Percentiles rank a stretch among this genome's conserved stretches.
phyloP scores from a whole-genome alignment of 441 rosid species.

The Populus tomentosa region DNA sequence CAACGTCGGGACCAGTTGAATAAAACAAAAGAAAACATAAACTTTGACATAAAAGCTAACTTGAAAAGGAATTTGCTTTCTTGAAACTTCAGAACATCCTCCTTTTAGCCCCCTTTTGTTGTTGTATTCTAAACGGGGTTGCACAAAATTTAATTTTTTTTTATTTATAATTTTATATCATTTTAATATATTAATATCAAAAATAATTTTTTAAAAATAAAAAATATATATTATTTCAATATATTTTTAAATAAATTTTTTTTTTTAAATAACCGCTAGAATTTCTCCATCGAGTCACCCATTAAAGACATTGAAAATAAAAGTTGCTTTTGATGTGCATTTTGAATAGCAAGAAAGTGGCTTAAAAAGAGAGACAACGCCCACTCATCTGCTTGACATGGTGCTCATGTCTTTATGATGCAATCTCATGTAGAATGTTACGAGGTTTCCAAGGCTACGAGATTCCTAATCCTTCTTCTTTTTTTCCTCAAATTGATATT shows the following conservation, averaged over 20 bases:
- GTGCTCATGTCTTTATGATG: background rate
- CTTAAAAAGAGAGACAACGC: background rate
- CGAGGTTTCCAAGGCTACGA: background rate
- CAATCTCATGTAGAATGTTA: background rate
- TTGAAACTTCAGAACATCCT: background rate
- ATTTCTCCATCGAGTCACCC: too few species aligned
- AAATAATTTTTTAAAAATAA: too few species aligned
- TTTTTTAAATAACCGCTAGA: fast-evolving
- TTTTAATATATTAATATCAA: too few species aligned
- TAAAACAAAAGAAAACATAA: background rate
- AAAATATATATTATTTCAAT: too few species aligned
- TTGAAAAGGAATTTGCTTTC: background rate
- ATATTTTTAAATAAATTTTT: too few species aligned
- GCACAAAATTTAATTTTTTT: too few species aligned
- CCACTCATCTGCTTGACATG: background rate
- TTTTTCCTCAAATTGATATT: background rate
- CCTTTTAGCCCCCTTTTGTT: too few species aligned
- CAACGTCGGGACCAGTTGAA: background rate
- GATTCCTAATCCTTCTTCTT: background rate
- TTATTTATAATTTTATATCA: too few species aligned
- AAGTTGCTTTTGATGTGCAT: background rate
- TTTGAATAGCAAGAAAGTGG: background rate
- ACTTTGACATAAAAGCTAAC: background rate
- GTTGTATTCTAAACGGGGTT: too few species aligned
- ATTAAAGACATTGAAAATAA: background rate